These are phyloP conservation scores for Bryoerythrophyllum caledonicum DNA, from an alignment of 225 moss, liverwort and hornwort genomes.

Conservation along the genomic window DNA sequence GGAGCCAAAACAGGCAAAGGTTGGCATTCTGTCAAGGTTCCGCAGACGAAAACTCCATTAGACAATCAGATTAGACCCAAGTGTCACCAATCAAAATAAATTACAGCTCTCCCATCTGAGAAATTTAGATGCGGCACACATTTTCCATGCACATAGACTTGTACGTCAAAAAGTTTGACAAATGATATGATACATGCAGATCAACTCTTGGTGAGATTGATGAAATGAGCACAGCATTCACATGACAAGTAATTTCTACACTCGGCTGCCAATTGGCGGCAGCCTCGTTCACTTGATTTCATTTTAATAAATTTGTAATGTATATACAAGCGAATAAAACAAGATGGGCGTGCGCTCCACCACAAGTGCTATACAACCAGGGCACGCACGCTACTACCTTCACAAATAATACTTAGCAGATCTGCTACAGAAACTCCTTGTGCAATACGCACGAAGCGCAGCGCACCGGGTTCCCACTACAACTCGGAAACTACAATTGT, in stretches of 20 bases:
- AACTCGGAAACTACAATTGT: not conserved
- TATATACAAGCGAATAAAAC: slow-evolving; percentile 20
- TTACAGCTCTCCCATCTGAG: not conserved
- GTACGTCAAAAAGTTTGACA: no score
- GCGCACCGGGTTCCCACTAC: slow-evolving; percentile 27
- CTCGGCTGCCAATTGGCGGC: not conserved
- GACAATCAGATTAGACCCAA: not conserved
- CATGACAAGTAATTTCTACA: not conserved
- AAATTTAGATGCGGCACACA: not conserved
- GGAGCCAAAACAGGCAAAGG: slow-evolving; percentile 86
- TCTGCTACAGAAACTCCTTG: slow-evolving; percentile 25
- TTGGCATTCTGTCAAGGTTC: slow-evolving; percentile 42
- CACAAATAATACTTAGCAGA: slow-evolving; percentile 11
- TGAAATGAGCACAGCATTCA: no score
- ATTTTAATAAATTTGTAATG: slow-evolving; percentile 14
- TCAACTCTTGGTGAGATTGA: no score
- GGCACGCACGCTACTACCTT: slow-evolving; percentile 19
- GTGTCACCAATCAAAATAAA: not conserved
- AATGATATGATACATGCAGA: no score
- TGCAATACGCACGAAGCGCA: slow-evolving; percentile 9
- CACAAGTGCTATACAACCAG: slow-evolving; percentile 25
- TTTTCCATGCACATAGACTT: no score
- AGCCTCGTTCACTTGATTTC: not conserved
- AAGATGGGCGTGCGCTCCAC: not conserved
- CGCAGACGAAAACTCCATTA: not conserved